Conservation (phyloP, 2,329 filamentous ascomycete species). For the Podosphaera xanthii region DNA sequence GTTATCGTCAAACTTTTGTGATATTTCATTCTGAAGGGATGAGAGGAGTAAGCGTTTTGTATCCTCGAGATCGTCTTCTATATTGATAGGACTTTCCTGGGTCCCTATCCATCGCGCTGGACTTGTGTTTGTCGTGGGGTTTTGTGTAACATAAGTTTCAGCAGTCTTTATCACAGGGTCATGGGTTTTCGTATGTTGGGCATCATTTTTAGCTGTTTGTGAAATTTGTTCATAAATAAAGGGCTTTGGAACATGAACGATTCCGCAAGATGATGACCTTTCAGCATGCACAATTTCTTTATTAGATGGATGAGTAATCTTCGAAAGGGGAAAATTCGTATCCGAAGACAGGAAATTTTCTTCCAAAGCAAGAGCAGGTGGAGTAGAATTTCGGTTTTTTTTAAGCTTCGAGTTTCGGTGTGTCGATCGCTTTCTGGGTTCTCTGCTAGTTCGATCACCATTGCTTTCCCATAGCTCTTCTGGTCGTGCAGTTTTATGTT, state of each 20-base stretch:
- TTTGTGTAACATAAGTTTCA: constrained; percentile 13
- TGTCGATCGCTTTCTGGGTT: constrained; percentile 18
- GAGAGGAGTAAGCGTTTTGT: constrained; percentile 57
- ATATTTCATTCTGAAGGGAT: constrained; percentile 44
- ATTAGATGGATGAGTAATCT: constrained; percentile 2
- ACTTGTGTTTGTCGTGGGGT: constrained; percentile 17
- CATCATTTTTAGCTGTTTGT: constrained; percentile 9
- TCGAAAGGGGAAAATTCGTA: constrained; percentile 3
- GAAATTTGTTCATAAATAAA: constrained; percentile 3
- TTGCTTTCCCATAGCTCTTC: constrained; percentile 49
- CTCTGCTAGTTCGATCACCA: constrained; percentile 20
- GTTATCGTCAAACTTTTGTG: constrained; percentile 28
- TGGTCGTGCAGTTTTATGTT: constrained; percentile 67
- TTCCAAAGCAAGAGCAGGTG: constrained; percentile 6
- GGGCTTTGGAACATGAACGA: constrained; percentile 1
- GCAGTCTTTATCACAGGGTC: constrained; percentile 14
- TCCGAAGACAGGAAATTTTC: constrained; percentile 16
- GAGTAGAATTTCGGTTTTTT: constrained; percentile 4
- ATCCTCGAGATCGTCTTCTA: constrained; percentile 25
- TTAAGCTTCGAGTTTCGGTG: constrained; percentile 15
- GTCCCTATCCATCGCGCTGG: constrained; percentile 24
- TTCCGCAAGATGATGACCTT: constrained; percentile 3
- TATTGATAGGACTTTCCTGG: constrained; percentile 30
- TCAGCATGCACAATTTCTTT: neutral
- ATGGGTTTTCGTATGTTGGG: constrained; percentile 11